Base-by-base conservation (phyloP, 352 stramenopile genomes). In the Phytopythium litorale region DNA sequence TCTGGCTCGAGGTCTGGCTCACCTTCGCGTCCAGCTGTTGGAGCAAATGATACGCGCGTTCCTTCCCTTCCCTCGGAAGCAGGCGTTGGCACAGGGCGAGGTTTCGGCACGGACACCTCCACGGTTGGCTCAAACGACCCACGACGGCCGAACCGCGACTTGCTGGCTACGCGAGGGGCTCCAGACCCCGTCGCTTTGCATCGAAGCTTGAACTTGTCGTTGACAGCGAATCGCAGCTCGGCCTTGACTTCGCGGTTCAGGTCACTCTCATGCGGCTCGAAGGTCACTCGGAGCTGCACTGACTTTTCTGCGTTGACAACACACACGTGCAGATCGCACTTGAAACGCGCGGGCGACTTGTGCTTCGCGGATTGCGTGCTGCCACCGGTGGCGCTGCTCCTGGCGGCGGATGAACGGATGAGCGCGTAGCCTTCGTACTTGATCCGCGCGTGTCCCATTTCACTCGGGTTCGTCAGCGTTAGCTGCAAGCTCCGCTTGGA, bases 301-400 rank as follows among this genome's bases (percentile, higher is more conserved):
- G 75, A 74, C 54, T 79, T 73, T 2, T 86, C 67, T 0, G 81
- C 70, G 9, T 82, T 68, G n/a, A 94, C 75, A 1, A 90, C 79
- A 60, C 83, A 90, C 18, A 90, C 58, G 50, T 90, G 77, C 12
- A 92, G 37, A 52, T 92, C 83, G 59, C 83, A 92, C 49, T 84
- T 88, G 63, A 92, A 90, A 7, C 83, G 74, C 33, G 55, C 19
- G 6, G 21, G 45, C 2, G 46, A 49, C 40, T 72, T 74, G 6
- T 62, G 67, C 46, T 63, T 53, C 8, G 69, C 63, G 28, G 59
- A 33, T 21, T 62, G 46, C 1, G 32, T 15, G 25, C 28, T 32
- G 28, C 28, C 28, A 32, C 55, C 48, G 1, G 63, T 46, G 42
- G 38, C 61, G 30, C 28, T 40, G 9, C 40, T 49, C 56, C 61